Evolutionary conservation across 192 early-diverging fungal species (phyloP).

Genomic region (Coemansia sp.): DNA sequence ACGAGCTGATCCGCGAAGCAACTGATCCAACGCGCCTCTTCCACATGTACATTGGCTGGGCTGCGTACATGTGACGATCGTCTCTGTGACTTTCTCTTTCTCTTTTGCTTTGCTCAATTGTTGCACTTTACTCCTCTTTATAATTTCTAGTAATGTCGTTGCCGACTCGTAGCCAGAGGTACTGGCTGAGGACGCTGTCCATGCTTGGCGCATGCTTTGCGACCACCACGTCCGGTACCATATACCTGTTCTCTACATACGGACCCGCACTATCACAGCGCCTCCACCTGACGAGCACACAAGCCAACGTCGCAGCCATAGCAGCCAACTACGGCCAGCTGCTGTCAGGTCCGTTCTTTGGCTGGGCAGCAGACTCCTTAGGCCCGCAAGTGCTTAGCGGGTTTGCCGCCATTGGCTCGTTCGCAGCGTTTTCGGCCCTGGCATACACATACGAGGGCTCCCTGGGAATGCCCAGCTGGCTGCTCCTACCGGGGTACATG

Average conservation of each 20-base stretch:
- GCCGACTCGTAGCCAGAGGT: slow-evolving; percentile 29
- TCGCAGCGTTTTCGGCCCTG: slow-evolving; percentile 37
- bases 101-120: not conserved
- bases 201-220: slow-evolving; percentile 53
- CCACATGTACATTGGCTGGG: slow-evolving; percentile 86
- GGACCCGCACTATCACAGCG: slow-evolving; percentile 52
- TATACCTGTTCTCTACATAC: slow-evolving; percentile 67
- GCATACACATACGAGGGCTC: slow-evolving; percentile 46
- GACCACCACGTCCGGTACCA: slow-evolving; percentile 56
- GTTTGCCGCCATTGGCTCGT: slow-evolving; percentile 40
- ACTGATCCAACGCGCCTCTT: slow-evolving; percentile 65
- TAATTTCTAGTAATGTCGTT: slow-evolving; percentile 9
- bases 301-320: slow-evolving; percentile 62
- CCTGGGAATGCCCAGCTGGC: slow-evolving; percentile 31
- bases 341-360: slow-evolving; percentile 59
- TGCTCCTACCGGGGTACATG: slow-evolving; percentile 41
- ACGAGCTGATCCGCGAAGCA: slow-evolving; percentile 75
- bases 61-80: slow-evolving; percentile 40
- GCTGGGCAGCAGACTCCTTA: slow-evolving; percentile 54
- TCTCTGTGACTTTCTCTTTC: not conserved
- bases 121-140: no score
- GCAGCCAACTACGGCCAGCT: slow-evolving; percentile 64
- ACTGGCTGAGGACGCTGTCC: slow-evolving; percentile 42
- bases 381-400: slow-evolving; percentile 41
- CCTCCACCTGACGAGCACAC: slow-evolving; percentile 56